A percentile compares a stretch with the other conserved stretches of the same genome.
Evolutionary conservation across 169 alveolate species (phyloP).

Genomic region (Plasmodium cynomolgi): DNA sequence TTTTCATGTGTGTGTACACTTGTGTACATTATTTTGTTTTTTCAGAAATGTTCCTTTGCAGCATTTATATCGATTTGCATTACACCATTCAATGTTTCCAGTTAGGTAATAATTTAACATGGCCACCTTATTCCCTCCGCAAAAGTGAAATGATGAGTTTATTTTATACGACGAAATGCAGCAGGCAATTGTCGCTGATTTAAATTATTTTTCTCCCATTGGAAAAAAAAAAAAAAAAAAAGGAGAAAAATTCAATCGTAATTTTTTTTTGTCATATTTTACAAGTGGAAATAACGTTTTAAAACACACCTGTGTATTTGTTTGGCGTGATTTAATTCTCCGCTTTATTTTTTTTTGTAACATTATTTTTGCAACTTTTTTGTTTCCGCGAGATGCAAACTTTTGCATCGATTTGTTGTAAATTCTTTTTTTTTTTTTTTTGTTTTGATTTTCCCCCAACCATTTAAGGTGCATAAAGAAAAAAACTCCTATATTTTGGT

Average conservation of each 20-base stretch:
- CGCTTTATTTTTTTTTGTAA: neutral
- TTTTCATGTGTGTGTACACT: neutral
- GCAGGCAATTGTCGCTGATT: neutral
- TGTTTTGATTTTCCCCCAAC: neutral
- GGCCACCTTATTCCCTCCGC: neutral
- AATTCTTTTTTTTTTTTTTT: neutral
- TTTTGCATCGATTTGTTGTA: conserved; percentile 1
- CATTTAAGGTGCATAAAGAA: neutral
- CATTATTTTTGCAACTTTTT: neutral
- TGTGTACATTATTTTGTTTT: neutral
- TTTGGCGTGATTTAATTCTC: neutral
- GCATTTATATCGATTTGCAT: neutral
- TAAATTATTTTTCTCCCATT: conserved; percentile 1
- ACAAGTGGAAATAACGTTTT: neutral
- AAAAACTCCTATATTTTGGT: neutral
- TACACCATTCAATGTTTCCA: conserved; percentile 4
- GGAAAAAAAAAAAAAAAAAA: neutral
- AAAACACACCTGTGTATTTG: neutral
- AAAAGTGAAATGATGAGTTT: neutral
- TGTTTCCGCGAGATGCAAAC: neutral
- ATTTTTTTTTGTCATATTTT: neutral
- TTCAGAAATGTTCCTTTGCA: neutral
- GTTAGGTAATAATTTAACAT: neutral
- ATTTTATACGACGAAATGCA: neutral
- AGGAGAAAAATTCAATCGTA: neutral